Evolutionary conservation across 1,284 basidiomycete genomes (phyloP).

Genomic region (Apiotrichum gamsii): DNA sequence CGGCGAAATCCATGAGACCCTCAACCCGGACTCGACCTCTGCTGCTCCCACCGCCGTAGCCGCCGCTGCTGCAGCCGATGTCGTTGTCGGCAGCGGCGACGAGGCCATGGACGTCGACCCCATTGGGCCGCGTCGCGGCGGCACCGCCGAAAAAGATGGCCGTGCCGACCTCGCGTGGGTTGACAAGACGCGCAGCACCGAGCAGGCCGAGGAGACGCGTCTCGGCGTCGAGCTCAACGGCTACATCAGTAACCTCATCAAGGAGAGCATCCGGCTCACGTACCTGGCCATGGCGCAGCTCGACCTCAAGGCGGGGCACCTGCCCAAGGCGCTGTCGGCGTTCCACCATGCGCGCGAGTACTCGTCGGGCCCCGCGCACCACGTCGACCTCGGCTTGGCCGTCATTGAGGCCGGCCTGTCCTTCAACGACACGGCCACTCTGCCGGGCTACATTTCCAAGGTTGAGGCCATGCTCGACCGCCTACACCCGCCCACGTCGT

Average conservation of each 20-base stretch:
- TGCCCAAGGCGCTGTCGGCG: constrained; percentile 24
- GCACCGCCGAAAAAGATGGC: constrained; percentile 15
- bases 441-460: constrained; percentile 36
- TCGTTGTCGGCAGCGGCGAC: constrained; percentile 1
- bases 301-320: constrained; percentile 28
- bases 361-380: constrained; percentile 32
- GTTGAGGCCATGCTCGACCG: constrained; percentile 36
- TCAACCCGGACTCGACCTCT: constrained; percentile 4
- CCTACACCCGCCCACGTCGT: constrained; percentile 22
- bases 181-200: constrained; percentile 16
- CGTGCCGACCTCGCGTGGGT: constrained; percentile 33
- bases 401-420: constrained; percentile 35
- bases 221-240: constrained; percentile 39
- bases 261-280: constrained; percentile 45
- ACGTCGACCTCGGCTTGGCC: constrained; percentile 34
- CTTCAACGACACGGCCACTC: constrained; percentile 28
- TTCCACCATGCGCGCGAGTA: constrained; percentile 32
- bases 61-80: too few relatives aligned
- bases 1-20: constrained; percentile 5
- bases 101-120: constrained; percentile 19
- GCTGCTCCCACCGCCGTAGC: background rate
- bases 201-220: constrained; percentile 26
- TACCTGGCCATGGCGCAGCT: constrained; percentile 38
- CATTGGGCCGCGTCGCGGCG: background rate
- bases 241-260: constrained; percentile 44